A percentile compares a stretch with the other conserved stretches of the same genome.
Conservation (phyloP, 2,329 filamentous ascomycete genomes). For the Xylariales sp. region DNA sequence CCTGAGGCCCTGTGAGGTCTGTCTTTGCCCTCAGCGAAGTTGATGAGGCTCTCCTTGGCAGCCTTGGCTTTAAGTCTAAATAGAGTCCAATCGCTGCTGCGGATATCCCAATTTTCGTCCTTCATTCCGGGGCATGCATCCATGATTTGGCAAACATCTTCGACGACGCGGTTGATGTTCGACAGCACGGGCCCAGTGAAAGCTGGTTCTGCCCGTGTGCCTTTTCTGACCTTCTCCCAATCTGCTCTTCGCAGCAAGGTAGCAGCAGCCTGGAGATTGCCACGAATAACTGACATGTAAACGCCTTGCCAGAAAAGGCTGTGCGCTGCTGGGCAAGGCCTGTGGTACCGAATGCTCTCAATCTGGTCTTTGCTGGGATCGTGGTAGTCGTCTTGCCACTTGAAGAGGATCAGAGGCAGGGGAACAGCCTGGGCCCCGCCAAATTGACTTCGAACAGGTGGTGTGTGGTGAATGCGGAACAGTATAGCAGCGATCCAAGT, state of each 20-base stretch:
- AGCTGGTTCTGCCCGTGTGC: slow-evolving; percentile 58
- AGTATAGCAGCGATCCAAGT: slow-evolving; percentile 74
- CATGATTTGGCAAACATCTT: slow-evolving; percentile 64
- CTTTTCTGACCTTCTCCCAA: slow-evolving; percentile 71
- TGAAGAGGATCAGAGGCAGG: slow-evolving; percentile 72
- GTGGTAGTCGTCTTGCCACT: slow-evolving; percentile 77
- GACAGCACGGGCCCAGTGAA: slow-evolving; percentile 75
- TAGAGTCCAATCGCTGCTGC: slow-evolving; percentile 74
- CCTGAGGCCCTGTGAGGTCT: slow-evolving; percentile 27
- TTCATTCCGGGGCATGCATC: slow-evolving; percentile 66
- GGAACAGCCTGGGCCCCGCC: slow-evolving; percentile 40
- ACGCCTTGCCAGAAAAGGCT: slow-evolving; percentile 80
- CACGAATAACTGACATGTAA: slow-evolving; percentile 70
- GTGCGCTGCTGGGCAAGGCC: slow-evolving; percentile 72
- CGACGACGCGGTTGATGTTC: slow-evolving; percentile 70
- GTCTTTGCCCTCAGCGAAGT: slow-evolving; percentile 74
- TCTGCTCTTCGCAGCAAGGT: slow-evolving; percentile 68
- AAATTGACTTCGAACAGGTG: slow-evolving; percentile 33
- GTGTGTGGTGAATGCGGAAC: slow-evolving; percentile 71
- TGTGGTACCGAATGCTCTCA: slow-evolving; percentile 55
- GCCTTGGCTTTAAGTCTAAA: slow-evolving; percentile 73
- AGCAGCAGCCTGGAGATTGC: slow-evolving; percentile 64
- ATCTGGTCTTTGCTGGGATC: slow-evolving; percentile 66
- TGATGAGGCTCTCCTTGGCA: slow-evolving; percentile 65
- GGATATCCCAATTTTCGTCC: slow-evolving; percentile 73